These are phyloP conservation scores for Xerocomellus intermedius DNA, from an alignment of 768 basidiomycete species.

Conservation along the genomic window DNA sequence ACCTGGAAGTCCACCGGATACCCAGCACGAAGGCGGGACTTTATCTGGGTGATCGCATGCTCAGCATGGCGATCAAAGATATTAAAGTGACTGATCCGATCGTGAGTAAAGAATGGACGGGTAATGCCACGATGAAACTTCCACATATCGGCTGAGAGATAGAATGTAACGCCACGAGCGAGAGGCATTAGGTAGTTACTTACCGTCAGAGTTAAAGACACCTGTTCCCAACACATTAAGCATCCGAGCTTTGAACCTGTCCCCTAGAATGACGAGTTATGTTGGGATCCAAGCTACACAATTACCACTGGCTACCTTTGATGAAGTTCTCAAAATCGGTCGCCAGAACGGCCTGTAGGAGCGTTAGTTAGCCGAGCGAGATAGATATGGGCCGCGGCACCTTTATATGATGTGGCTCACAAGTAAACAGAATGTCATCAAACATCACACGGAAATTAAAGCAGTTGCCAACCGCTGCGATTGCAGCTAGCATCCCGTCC, in stretches of 20 bases:
- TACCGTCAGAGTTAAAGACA: slow-evolving; percentile 69
- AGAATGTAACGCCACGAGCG: slow-evolving; percentile 11
- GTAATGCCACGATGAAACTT: slow-evolving; percentile 66
- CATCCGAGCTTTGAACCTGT: slow-evolving; percentile 44
- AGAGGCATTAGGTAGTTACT: slow-evolving; percentile 1
- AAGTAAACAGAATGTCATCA: slow-evolving; percentile 46
- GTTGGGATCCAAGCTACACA: not conserved
- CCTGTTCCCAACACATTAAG: slow-evolving; percentile 56
- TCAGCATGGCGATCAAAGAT: slow-evolving; percentile 58
- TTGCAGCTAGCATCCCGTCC: slow-evolving; percentile 40
- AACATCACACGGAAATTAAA: slow-evolving; percentile 47
- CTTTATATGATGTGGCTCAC: slow-evolving; percentile 55
- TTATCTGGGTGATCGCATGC: slow-evolving; percentile 41
- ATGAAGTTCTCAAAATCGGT: slow-evolving; percentile 59
- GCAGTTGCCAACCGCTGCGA: slow-evolving; percentile 41
- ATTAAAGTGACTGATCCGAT: slow-evolving; percentile 59
- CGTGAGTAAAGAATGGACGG: slow-evolving; percentile 61
- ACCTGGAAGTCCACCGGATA: slow-evolving; percentile 61
- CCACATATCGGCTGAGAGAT: slow-evolving; percentile 44
- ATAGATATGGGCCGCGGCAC: not conserved
- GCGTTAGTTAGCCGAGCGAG: not conserved
- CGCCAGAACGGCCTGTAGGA: slow-evolving; percentile 41
- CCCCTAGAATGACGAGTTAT: slow-evolving; percentile 2
- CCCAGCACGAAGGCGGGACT: slow-evolving; percentile 47
- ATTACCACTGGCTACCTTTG: slow-evolving; percentile 42